Base-by-base conservation (phyloP, 75 land plant species). In the Sequoia sempervirens region DNA sequence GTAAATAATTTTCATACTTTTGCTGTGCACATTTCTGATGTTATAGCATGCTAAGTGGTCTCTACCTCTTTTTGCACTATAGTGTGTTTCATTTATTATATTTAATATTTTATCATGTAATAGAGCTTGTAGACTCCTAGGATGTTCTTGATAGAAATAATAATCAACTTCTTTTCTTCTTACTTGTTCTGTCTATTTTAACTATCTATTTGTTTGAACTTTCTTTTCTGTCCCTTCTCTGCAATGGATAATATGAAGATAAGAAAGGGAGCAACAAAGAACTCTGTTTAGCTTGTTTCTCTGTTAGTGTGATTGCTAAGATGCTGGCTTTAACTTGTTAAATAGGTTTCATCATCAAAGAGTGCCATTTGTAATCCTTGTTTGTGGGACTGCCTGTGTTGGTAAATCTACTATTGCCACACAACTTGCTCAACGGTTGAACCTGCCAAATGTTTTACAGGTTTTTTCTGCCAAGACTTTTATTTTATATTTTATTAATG, bases 351-450 rank as follows among this genome's bases (percentile, higher is more conserved):
- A 97, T 89, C 99, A 97, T 87, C 99, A 94, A 88, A 89, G 99
- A 72, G 90, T 97, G 26, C 97, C 99, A 34, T 83, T 97, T 80
- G 97, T 97, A 68, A 97, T 97, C 83, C 93, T 97, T 84, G 99
- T 97, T 18, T 95, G 99, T 88, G 99, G 99, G 41, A 95, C 99
- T 80, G 99, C 98, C 0, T 97, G 99, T 89, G 92, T 91, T 83
- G 99, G 99, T 70, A 97, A 97, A 85, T 95, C 99, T 53, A 95
- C 99, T 2, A 90, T 97, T 74, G 98, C 99, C 23, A 97, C 99
- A 46, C 98, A 95, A 85, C 94, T 97, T 85, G 98, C 99, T 32
- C 99, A 97, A 74, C 88, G 99, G 47, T 88, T 97, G 28, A 97
- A 97, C 78, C 85, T 97, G 32, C 99, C 99, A 54, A 95, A 95